Base-by-base conservation (phyloP, 495 filamentous ascomycete genomes). In the Trichoderma parareesei region DNA sequence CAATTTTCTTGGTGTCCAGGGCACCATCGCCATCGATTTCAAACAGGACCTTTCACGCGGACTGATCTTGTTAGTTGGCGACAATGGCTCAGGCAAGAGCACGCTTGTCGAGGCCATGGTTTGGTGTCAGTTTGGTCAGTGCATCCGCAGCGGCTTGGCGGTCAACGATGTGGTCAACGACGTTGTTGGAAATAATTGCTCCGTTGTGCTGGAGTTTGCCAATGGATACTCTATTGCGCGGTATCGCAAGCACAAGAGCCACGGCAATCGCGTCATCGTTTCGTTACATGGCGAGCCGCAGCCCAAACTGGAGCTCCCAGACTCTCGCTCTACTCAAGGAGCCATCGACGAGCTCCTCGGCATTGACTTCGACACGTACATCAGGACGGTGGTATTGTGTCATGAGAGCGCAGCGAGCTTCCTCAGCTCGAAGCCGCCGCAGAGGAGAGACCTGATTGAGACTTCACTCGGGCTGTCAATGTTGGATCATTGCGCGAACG, bases 51-150 rank as follows among this genome's bases (percentile, higher is more conserved):
- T 73, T 38, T 64, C 63, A 10, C 72, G 63, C 2, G 73, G 73
- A 33, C 68, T 72, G 42, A 71, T 68, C 59, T 70, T 74, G 9
- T 37, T 57, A 6, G 33, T 57, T 2, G 53, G 53, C 11, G 27
- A 38, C 10, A 57, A 57, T 14, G 53, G 53, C 20, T 67, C 72
- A 4, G 72, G 72, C 18, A 72, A 75, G 60, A 73, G 71, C 64
- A 72, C 71, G 5, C 42, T 75, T 4, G 64, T 75, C 18, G 73
- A 75, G 60, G 73, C 73, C n/a, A 68, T 73, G 18, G 70, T 70
- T 3, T 75, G 72, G 73, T 75, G 71, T 43, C 73, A 74, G 38
- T 75, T 74, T 38, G 73, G 73, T 8, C 66, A 63, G 20, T 73
- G 71, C 18, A 66, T 74, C 44, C 70, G 73, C 11, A 68, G 64